A percentile compares a stretch with the other conserved stretches of the same genome.
These are phyloP conservation scores for Chaetomium olivaceum DNA, from an alignment of 2,329 filamentous ascomycete genomes.

Conservation along the genomic window DNA sequence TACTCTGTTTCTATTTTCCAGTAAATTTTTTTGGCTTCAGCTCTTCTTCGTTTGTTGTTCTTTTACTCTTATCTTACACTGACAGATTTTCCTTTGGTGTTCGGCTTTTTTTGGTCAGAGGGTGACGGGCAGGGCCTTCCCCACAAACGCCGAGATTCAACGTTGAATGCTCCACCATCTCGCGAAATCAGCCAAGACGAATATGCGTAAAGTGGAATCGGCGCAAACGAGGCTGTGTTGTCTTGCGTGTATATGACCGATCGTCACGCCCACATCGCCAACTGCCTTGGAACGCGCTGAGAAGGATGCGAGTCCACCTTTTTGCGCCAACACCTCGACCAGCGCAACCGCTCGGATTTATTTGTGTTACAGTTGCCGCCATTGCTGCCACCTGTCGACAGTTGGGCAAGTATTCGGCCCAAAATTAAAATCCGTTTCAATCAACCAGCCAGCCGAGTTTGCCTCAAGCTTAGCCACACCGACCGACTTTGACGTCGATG, in stretches of 20 bases:
- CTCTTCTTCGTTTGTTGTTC: too few species aligned
- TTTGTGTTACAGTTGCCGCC: neutral
- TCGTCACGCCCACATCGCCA: constrained; percentile 9
- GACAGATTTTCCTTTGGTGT: too few species aligned
- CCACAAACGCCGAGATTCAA: constrained; percentile 9
- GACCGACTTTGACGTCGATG: neutral
- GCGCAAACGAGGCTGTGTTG: neutral
- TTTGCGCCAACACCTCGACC: neutral
- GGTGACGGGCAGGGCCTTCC: too few species aligned
- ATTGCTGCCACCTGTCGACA: neutral
- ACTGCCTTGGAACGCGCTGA: neutral
- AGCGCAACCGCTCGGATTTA: neutral
- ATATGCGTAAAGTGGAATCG: neutral
- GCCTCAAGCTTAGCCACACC: neutral
- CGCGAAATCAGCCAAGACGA: neutral
- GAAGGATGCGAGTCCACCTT: neutral
- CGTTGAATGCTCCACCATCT: constrained; percentile 5
- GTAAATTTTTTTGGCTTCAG: too few species aligned
- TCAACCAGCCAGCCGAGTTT: neutral
- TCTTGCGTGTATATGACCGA: constrained; percentile 17
- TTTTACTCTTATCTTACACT: too few species aligned
- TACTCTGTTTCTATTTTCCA: too few species aligned
- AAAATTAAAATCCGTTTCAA: neutral
- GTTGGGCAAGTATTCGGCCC: neutral
- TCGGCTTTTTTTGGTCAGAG: too few species aligned